Evolutionary conservation across 495 filamentous ascomycete genomes (phyloP).

Genomic region (Penicillium bialowiezense): DNA sequence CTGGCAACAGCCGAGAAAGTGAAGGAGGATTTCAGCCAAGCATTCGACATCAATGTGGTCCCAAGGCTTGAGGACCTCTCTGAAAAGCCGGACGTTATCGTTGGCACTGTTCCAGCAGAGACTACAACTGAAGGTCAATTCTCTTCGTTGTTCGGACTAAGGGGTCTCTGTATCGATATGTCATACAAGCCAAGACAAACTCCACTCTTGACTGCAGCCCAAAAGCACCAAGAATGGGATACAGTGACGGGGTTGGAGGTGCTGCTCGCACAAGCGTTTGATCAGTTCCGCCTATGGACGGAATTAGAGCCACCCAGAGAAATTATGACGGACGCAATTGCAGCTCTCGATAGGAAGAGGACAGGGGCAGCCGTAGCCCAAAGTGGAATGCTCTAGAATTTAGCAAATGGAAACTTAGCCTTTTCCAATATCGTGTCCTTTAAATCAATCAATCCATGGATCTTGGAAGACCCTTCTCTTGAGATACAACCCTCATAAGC

Average conservation of each 20-base stretch:
- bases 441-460: too few relatives aligned
- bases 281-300: slow-evolving; percentile 69
- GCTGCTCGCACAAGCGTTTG: slow-evolving; percentile 67
- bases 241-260: slow-evolving; percentile 69
- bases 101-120: slow-evolving; percentile 25
- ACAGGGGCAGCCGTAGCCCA: background rate
- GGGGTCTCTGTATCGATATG: slow-evolving; percentile 38
- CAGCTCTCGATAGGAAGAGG: slow-evolving; percentile 7
- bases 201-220: slow-evolving; percentile 51
- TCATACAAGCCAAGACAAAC: slow-evolving; percentile 65
- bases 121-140: slow-evolving; percentile 19
- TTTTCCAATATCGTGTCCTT: too few relatives aligned
- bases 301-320: slow-evolving; percentile 35
- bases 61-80: slow-evolving; percentile 1
- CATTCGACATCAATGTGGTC: slow-evolving; percentile 10
- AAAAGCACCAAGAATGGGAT: slow-evolving; percentile 54
- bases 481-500: too few relatives aligned
- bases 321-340: slow-evolving; percentile 12
- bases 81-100: slow-evolving; percentile 18
- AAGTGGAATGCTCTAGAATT: slow-evolving; percentile 2
- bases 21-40: slow-evolving; percentile 52
- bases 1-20: slow-evolving; percentile 50
- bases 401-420: too few relatives aligned
- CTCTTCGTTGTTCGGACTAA: slow-evolving; percentile 10
- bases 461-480: too few relatives aligned